Evolutionary conservation across 208 protist genomes (phyloP).

Genomic region (Crithidia bombi): DNA sequence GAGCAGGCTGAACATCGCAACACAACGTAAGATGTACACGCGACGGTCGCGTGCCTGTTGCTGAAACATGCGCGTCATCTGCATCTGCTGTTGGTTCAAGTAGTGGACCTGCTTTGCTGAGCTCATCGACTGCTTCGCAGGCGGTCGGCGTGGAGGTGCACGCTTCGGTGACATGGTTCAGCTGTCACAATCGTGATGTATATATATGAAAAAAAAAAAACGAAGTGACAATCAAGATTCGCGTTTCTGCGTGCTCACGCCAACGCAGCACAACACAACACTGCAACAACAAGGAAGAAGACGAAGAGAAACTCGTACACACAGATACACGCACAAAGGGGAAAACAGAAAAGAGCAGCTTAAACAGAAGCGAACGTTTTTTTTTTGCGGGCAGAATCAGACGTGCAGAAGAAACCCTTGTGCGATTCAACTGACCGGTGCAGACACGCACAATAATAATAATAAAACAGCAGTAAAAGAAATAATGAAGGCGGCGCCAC

Average conservation of each 20-base stretch:
- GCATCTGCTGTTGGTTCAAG: constrained; percentile 29
- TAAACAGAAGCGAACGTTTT: background rate
- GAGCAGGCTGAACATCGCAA: constrained; percentile 18
- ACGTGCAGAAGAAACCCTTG: background rate
- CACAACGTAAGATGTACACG: constrained; percentile 12
- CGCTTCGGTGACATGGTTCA: constrained; percentile 16
- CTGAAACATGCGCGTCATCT: constrained; percentile 31
- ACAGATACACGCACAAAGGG: background rate
- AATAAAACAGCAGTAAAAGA: constrained; percentile 17
- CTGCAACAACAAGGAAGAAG: too few relatives aligned
- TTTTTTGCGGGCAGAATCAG: background rate
- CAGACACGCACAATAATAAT: too few relatives aligned
- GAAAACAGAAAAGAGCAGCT: background rate
- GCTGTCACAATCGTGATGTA: background rate
- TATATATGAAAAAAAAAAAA: background rate
- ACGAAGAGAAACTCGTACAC: too few relatives aligned
- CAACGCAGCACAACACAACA: too few relatives aligned
- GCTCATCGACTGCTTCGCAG: constrained; percentile 24
- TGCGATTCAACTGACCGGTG: background rate
- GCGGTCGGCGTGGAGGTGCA: constrained; percentile 24
- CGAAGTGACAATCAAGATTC: too few relatives aligned
- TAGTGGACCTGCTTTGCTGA: constrained; percentile 30
- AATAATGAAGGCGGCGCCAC: too few relatives aligned
- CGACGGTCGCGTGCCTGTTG: constrained; percentile 29
- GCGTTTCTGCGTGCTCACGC: too few relatives aligned